phyloP scores from a whole-genome alignment of 164 flowering plant species.

The Liriodendron chinense region DNA sequence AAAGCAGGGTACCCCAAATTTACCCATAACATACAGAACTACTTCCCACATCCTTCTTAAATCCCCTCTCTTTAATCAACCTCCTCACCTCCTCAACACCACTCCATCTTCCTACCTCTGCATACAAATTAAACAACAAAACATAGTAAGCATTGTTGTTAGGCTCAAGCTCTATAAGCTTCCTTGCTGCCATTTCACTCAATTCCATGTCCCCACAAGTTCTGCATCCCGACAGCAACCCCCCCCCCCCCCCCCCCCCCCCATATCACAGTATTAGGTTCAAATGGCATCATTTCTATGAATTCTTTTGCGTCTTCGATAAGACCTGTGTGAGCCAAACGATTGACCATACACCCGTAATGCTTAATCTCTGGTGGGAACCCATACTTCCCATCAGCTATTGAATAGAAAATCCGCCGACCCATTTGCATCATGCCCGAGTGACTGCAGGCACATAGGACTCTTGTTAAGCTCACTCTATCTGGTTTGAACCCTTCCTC shows the following conservation, averaged over 20 bases:
- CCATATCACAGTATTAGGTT: conserved; percentile 49
- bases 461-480: conserved; percentile 38
- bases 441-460: conserved; percentile 51
- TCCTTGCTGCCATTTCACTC: conserved; percentile 47
- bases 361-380: conserved; percentile 41
- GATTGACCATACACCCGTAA: conserved; percentile 52
- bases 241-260: too few relatives aligned
- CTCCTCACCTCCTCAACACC: conserved; percentile 38
- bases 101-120: conserved; percentile 50
- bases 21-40: too few relatives aligned
- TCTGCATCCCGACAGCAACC: conserved; percentile 40
- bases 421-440: conserved; percentile 48
- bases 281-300: conserved; percentile 41
- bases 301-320: conserved; percentile 39
- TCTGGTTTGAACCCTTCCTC: conserved; percentile 39
- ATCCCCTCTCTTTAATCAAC: conserved; percentile 43
- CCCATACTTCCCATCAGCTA: conserved; percentile 35
- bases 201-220: conserved; percentile 36
- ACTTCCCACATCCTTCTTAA: conserved; percentile 41
- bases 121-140: conserved; percentile 48
- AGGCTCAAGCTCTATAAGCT: conserved; percentile 49
- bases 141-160: conserved; percentile 38
- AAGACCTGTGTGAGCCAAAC: conserved; percentile 38
- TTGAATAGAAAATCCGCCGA: conserved; percentile 25
- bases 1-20: too few relatives aligned